Base-by-base conservation (phyloP, 345 rosid genomes). In the Gossypium mustelinum region DNA sequence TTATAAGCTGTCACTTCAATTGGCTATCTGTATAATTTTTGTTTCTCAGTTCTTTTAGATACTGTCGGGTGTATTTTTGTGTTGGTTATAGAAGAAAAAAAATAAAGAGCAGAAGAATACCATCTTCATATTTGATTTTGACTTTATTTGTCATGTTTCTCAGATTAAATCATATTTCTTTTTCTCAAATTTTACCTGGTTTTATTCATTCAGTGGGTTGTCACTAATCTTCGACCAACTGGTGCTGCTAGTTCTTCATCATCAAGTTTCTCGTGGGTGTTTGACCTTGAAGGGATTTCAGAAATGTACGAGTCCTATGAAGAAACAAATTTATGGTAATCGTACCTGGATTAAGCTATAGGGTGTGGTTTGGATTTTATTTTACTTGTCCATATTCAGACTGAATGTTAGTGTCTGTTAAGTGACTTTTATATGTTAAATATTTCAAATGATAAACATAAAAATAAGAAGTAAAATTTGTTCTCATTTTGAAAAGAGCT, bases 271-370 rank as follows among this genome's bases (percentile, higher is more conserved):
- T 92, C 97, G 3, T 92, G 97, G 98, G 82, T 78, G 47, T 94
- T 92, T 76, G 91, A 94, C 82, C 87, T 94, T 4, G 85, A 87
- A 3, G 98, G 97, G 77, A 92, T 92, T 34, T 69, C 89, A 2
- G 90, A 90, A 80, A 88, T 90, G 89, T 90, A 86, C 68, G 86
- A 86, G 79, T 94, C 94, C 10, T 92, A 89, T 17, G 98, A 94
- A 79, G 97, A 92, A 85, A 89, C 97, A 69, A 89, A 92, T 81
- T 81, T 92, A 78, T 94, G 98, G 98, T 94, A 87, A 73, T 61
- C 65, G 51, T 77, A 67, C 14, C 13, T 48, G 24, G 45, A 17
- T 68, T 52, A 6, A 39, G 25, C 55, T 14, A 6, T 39, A n/a
- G n/a, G 43, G 48, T 14, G 16, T 50, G 20, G 9, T 14, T 57